Evolutionary conservation across 2,329 filamentous ascomycete species (phyloP).

Genomic region (Tolypocladium cylindrosporum): DNA sequence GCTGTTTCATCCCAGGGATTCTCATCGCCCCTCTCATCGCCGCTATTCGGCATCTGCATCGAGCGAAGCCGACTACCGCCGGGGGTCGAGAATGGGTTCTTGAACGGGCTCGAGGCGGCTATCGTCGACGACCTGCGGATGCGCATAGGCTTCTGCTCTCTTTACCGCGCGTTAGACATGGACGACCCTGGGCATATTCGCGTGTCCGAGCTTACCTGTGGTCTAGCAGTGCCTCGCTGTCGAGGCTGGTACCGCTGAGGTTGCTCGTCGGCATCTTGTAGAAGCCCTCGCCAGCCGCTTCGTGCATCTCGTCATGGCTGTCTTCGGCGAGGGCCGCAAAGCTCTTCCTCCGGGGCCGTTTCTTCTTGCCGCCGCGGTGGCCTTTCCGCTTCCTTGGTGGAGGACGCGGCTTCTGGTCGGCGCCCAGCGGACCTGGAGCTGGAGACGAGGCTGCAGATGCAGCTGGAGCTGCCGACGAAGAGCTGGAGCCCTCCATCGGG

Average conservation of each 20-base stretch:
- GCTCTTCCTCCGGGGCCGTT: constrained; percentile 65
- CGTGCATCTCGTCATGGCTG: constrained; percentile 25
- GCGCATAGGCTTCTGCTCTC: constrained; percentile 52
- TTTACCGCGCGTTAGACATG: constrained; percentile 13
- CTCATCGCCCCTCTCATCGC: constrained; percentile 38
- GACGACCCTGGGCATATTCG: not conserved
- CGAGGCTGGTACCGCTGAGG: constrained; percentile 74
- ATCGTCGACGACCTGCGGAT: constrained; percentile 50
- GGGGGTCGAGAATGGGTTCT: constrained; percentile 18
- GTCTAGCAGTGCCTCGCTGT: constrained; percentile 80
- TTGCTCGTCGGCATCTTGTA: constrained; percentile 44
- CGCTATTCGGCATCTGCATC: constrained; percentile 25
- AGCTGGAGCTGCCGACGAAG: constrained; percentile 1
- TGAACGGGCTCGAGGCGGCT: constrained; percentile 22
- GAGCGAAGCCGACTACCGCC: constrained; percentile 24
- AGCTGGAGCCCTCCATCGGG: not conserved
- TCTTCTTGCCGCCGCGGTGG: constrained; percentile 70
- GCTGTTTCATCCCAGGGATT: constrained; percentile 37
- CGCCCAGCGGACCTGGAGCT: not conserved
- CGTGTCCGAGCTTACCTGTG: constrained; percentile 50
- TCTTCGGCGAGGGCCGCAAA: constrained; percentile 61
- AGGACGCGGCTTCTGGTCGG: constrained; percentile 6
- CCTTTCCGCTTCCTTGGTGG: constrained; percentile 54
- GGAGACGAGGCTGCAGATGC: constrained; percentile 3
- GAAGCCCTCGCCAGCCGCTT: constrained; percentile 29